Evolutionary conservation across 768 basidiomycete species (phyloP).

Genomic region (Hypsizygus marmoreus): DNA sequence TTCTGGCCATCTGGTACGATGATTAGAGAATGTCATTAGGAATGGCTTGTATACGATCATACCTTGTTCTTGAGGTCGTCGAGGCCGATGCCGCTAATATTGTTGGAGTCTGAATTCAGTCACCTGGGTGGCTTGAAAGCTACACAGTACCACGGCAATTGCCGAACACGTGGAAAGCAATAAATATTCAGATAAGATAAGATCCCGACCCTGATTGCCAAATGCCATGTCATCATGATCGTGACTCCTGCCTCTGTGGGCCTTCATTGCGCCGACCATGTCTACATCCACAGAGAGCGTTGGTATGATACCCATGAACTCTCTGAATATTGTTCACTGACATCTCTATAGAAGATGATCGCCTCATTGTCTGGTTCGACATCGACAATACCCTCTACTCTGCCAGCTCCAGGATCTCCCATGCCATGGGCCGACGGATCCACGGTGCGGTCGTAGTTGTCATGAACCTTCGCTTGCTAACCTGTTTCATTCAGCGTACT

Average conservation of each 20-base stretch:
- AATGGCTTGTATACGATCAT: constrained; percentile 21
- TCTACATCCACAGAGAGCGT: constrained; percentile 1
- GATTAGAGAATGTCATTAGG: constrained; percentile 9
- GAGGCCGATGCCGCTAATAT: constrained; percentile 49
- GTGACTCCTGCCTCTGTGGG: too few species aligned
- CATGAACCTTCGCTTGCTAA: constrained; percentile 2
- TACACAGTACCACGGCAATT: constrained; percentile 44
- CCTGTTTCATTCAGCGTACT: constrained; percentile 56
- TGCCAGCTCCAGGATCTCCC: constrained; percentile 69
- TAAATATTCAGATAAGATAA: constrained; percentile 32
- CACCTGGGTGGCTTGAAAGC: constrained; percentile 43
- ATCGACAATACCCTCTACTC: constrained; percentile 91
- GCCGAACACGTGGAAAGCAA: constrained; percentile 23
- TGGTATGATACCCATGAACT: constrained; percentile 7
- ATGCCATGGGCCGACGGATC: constrained; percentile 79
- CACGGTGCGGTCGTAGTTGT: constrained; percentile 48
- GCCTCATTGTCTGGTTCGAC: constrained; percentile 74
- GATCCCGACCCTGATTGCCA: too few species aligned
- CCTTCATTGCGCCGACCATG: constrained; percentile 5
- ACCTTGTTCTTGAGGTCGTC: constrained; percentile 56
- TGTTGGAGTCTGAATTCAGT: constrained; percentile 32
- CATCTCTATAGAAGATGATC: constrained; percentile 45
- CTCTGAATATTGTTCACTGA: background rate
- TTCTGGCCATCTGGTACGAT: constrained; percentile 70
- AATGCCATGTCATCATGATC: too few species aligned